Base-by-base conservation (phyloP, 2,329 filamentous ascomycete genomes). In the Colletotrichum somersetense region DNA sequence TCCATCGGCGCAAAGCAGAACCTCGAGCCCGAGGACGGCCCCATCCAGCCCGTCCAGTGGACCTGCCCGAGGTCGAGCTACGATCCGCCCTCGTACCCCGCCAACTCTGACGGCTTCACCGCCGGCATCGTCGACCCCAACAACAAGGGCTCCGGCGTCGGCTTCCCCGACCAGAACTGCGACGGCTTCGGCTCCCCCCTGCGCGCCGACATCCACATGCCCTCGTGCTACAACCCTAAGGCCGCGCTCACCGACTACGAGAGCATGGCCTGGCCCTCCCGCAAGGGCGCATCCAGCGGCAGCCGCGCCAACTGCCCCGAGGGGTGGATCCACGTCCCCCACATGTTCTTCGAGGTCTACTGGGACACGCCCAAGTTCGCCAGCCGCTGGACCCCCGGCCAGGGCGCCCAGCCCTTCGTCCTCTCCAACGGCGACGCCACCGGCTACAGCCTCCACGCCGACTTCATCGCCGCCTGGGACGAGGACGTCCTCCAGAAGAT, bases 381-480 rank as follows among this genome's bases (percentile, higher is more conserved):
- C 70, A 81, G 83, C 76, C 84, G 86, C 77, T 90, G 88, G 88
- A 83, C 84, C n/a, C 82, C 84, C 57, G 83, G 86, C 75, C 83
- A 86, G 72, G 88, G 87, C 76, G 79, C 78, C 33, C 88, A 89
- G 81, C 91, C 90, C 14, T 93, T 93, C 76, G 89, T 93, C 66
- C 88, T 93, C 55, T 84, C 91, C 74, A 91, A 90, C 77, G 92
- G 92, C 56, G 92, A 95, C 69, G 83, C 86, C 26, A 93, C 92
- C 14, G 92, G 92, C 67, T 93, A 89, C 83, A 89, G 89, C 76
- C 87, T 87, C 72, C 92, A 94, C 81, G 91, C 86, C 59, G 92
- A 95, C 80, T 94, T 95, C 82, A 81, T 92, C 75, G 89, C 92
- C 74, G 92, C 89, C 20, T 95, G 93, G 93, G 89, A 94, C 75